phyloP scores from a whole-genome alignment of 305 asterid genomes.

The Salvia sclarea region DNA sequence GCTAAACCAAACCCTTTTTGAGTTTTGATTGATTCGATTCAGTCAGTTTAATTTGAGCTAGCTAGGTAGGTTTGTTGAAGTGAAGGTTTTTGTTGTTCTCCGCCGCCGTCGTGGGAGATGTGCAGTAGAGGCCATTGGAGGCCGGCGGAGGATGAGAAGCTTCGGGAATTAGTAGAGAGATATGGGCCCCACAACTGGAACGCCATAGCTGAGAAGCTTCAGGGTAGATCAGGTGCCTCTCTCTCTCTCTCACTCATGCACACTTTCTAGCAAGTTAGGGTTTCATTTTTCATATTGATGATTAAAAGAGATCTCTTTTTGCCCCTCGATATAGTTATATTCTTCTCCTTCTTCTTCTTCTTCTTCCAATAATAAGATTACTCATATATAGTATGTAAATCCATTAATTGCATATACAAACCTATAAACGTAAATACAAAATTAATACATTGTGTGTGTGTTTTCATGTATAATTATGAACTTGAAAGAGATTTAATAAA shows the following conservation, averaged over 20 bases:
- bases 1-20: slow-evolving; percentile 14
- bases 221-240: slow-evolving; percentile 69
- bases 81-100: not conserved
- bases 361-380: not conserved
- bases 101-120: slow-evolving; percentile 29
- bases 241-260: slow-evolving; percentile 11
- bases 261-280: slow-evolving; percentile 37
- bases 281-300: slow-evolving; percentile 23
- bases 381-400: not conserved
- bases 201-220: slow-evolving; percentile 71
- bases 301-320: not conserved
- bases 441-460: not conserved
- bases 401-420: not conserved
- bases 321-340: not conserved
- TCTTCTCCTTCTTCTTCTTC: no score
- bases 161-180: slow-evolving; percentile 55
- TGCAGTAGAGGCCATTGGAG: slow-evolving; percentile 85
- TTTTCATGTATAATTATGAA: not conserved
- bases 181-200: slow-evolving; percentile 88
- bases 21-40: not conserved
- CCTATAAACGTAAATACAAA: not conserved
- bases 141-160: slow-evolving; percentile 73
- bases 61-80: slow-evolving; percentile 3
- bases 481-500: not conserved
- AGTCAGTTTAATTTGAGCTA: no score